Conservation (phyloP, 192 early-diverging fungal species). For the Gaertneriomyces sp. region DNA sequence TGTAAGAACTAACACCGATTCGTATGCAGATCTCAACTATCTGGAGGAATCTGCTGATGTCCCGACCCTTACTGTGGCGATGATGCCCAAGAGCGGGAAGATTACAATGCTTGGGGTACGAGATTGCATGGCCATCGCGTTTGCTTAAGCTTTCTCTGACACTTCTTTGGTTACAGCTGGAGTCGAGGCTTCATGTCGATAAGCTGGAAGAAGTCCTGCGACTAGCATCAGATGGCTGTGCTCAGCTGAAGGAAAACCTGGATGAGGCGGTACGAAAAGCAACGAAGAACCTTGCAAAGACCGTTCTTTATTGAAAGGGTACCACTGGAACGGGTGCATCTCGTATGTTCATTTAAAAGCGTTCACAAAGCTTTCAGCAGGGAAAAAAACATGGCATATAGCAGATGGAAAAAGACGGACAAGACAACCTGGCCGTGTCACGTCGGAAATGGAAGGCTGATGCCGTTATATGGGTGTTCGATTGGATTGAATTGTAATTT, state of each 20-base stretch:
- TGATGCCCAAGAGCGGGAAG: conserved; percentile 78
- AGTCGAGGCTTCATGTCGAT: conserved; percentile 82
- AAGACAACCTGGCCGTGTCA: too few relatives aligned
- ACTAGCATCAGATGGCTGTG: conserved; percentile 70
- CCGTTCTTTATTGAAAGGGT: not conserved
- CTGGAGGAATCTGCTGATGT: conserved; percentile 84
- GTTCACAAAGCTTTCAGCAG: too few relatives aligned
- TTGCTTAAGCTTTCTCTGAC: not conserved
- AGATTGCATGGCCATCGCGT: not conserved
- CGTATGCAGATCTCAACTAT: conserved; percentile 71
- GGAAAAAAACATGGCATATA: too few relatives aligned
- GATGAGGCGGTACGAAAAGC: conserved; percentile 55
- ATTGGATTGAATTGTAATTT: too few relatives aligned
- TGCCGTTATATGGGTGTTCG: too few relatives aligned
- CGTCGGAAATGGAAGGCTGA: too few relatives aligned
- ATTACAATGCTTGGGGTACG: conserved; percentile 71
- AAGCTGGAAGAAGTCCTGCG: conserved; percentile 61
- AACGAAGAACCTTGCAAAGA: conserved; percentile 24
- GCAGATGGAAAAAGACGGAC: too few relatives aligned
- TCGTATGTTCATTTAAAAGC: too few relatives aligned
- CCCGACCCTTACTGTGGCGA: conserved; percentile 83
- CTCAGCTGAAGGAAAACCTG: conserved; percentile 56
- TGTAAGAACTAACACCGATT: not conserved
- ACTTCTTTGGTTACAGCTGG: conserved; percentile 53
- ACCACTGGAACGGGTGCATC: too few relatives aligned